phyloP scores from a whole-genome alignment of 225 moss, liverwort and hornwort species.

The Bryum argenteum region DNA sequence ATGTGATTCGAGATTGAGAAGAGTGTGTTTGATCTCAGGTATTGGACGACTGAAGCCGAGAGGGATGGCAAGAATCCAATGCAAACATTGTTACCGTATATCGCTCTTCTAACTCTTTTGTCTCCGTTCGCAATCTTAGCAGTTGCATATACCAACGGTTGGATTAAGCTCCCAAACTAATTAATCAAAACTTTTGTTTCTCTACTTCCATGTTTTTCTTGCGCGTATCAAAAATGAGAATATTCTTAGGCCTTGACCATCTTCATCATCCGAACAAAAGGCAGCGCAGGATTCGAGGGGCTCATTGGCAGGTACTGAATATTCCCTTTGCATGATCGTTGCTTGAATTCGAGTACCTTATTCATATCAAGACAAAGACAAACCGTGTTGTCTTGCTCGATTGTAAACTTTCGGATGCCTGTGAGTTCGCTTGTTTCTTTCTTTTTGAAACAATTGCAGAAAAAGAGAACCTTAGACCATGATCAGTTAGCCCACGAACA shows the following conservation, averaged over 20 bases:
- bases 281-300: slow-evolving; percentile 17
- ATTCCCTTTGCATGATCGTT: slow-evolving; percentile 7
- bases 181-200: background rate
- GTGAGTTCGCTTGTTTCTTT: background rate
- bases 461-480: too few species aligned
- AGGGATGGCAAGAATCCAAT: slow-evolving; percentile 93
- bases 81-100: slow-evolving; percentile 73
- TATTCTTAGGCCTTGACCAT: background rate
- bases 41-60: slow-evolving; percentile 75
- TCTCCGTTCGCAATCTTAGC: slow-evolving; percentile 82
- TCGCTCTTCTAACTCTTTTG: slow-evolving; percentile 56
- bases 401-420: slow-evolving; percentile 4
- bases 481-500: too few species aligned
- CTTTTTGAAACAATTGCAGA: too few species aligned
- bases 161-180: slow-evolving; percentile 82
- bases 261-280: background rate
- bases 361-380: background rate
- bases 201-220: background rate
- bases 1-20: slow-evolving; percentile 13
- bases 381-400: slow-evolving; percentile 5
- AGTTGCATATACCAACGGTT: slow-evolving; percentile 76
- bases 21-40: slow-evolving; percentile 35
- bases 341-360: slow-evolving; percentile 1
- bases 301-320: slow-evolving; percentile 2
- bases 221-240: too few species aligned